These are phyloP conservation scores for Tieghemiomyces parasiticus DNA, from an alignment of 192 early-diverging fungal genomes.

Conservation along the genomic window DNA sequence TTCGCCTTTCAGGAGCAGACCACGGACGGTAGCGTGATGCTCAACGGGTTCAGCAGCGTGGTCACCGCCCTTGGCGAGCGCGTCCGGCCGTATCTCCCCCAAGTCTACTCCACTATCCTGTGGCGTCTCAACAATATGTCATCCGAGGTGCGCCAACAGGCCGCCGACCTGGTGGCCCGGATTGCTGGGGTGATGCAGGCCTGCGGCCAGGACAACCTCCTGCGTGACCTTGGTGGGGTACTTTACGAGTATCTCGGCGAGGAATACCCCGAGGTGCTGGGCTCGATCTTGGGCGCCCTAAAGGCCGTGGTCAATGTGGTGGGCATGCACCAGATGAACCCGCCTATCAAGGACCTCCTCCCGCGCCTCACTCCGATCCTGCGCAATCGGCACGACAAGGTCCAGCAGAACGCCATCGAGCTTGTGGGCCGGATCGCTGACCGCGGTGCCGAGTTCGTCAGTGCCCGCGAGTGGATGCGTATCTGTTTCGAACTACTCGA, in stretches of 20 bases:
- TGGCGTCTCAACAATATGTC: constrained; percentile 97
- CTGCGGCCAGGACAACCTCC: constrained; percentile 90
- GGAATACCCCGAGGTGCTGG: constrained; percentile 97
- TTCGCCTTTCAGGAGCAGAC: constrained; percentile 99
- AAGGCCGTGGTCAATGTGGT: constrained; percentile 96
- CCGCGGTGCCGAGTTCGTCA: constrained; percentile 91
- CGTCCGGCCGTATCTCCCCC: constrained; percentile 83
- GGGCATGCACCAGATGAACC: constrained; percentile 96
- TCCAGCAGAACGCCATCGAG: constrained; percentile 85
- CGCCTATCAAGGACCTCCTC: constrained; percentile 93
- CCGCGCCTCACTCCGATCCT: constrained; percentile 96
- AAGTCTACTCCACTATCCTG: constrained; percentile 85
- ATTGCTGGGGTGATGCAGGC: constrained; percentile 87
- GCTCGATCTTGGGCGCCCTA: constrained; percentile 80
- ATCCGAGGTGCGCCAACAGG: constrained; percentile 91
- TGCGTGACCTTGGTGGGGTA: constrained; percentile 83
- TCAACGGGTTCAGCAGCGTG: constrained; percentile 92
- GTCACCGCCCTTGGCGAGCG: constrained; percentile 82
- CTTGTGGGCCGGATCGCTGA: constrained; percentile 98
- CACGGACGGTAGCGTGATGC: constrained; percentile 76
- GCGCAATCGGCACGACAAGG: constrained; percentile 93
- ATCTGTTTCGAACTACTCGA: constrained; percentile 97
- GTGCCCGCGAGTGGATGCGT: constrained; percentile 98
- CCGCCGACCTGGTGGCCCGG: constrained; percentile 88
- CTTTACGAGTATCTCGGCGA: constrained; percentile 98